Percentiles rank a stretch among this genome's conserved stretches.
phyloP scores from a whole-genome alignment of 306 rosid species.

The Begonia fuchsioides region DNA sequence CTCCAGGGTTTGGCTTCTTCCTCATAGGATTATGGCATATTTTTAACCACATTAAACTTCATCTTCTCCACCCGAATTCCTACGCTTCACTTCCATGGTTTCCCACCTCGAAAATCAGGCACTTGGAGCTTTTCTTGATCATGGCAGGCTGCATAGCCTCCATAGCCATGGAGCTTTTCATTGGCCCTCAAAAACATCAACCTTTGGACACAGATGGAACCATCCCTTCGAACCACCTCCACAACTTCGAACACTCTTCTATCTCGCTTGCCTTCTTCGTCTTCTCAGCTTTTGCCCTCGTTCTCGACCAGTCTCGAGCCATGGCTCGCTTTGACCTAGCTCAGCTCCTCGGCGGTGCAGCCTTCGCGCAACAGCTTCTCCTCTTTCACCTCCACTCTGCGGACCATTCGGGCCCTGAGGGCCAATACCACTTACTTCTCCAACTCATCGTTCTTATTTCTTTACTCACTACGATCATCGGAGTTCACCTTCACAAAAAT shows the following conservation, averaged over 20 bases:
- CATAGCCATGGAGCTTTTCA: constrained; percentile 73
- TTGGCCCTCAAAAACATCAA: constrained; percentile 47
- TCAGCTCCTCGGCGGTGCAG: constrained; percentile 37
- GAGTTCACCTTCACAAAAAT: constrained; percentile 29
- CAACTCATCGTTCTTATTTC: constrained; percentile 33
- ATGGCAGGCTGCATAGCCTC: constrained; percentile 27
- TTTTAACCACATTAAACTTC: constrained; percentile 59
- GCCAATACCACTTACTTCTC: constrained; percentile 57
- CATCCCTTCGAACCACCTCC: constrained; percentile 79
- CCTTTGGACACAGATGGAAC: constrained; percentile 56
- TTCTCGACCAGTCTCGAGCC: constrained; percentile 24
- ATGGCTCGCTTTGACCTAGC: constrained; percentile 18
- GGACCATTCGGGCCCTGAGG: constrained; percentile 71
- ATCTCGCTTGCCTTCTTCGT: constrained; percentile 47
- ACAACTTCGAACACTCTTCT: constrained; percentile 64
- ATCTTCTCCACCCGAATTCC: constrained; percentile 24
- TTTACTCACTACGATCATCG: constrained; percentile 31
- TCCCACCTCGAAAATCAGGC: constrained; percentile 29
- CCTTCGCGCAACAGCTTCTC: constrained; percentile 57
- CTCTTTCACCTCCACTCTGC: constrained; percentile 74
- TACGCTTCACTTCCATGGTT: constrained; percentile 52
- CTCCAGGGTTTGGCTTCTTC: constrained; percentile 64
- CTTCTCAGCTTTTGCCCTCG: constrained; percentile 33
- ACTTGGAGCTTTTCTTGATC: constrained; percentile 49
- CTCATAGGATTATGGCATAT: constrained; percentile 79